phyloP scores from a whole-genome alignment of 2,329 filamentous ascomycete genomes.

The Sclerotinia spermophila region DNA sequence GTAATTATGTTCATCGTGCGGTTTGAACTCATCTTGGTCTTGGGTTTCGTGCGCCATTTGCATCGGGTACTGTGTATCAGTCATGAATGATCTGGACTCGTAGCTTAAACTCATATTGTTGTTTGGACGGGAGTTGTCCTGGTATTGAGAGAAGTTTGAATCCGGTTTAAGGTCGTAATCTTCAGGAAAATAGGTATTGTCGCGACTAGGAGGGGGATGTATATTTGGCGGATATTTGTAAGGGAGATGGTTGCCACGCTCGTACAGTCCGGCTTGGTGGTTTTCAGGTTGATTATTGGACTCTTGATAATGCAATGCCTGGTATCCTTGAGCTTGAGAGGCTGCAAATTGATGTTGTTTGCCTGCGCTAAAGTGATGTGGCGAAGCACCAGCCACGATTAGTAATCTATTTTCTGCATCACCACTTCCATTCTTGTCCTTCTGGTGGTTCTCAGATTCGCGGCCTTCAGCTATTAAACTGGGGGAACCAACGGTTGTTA shows the following conservation, averaged over 20 bases:
- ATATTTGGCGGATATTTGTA: background rate
- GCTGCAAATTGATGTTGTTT: conserved; percentile 10
- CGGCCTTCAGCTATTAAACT: background rate
- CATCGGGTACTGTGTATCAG: conserved; percentile 30
- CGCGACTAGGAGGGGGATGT: background rate
- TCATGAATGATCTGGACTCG: conserved; percentile 30
- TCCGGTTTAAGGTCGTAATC: background rate
- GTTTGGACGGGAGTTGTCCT: background rate
- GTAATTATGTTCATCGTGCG: conserved; percentile 32
- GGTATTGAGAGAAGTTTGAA: conserved; percentile 9
- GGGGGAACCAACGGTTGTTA: conserved; percentile 4
- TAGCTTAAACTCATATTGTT: conserved; percentile 32
- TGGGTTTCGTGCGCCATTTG: conserved; percentile 33
- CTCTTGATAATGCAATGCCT: conserved; percentile 7
- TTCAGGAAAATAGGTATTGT: conserved; percentile 4
- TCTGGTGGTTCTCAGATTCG: background rate
- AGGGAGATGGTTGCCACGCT: conserved; percentile 12
- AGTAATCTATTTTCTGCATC: background rate
- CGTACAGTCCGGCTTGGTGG: conserved; percentile 11
- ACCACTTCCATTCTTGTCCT: conserved; percentile 4
- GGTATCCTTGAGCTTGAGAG: background rate
- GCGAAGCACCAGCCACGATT: conserved; percentile 14
- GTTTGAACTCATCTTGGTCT: conserved; percentile 32
- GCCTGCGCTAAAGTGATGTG: conserved; percentile 10
- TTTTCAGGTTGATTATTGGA: conserved; percentile 10